These are phyloP conservation scores for Salix caprea DNA, from an alignment of 345 rosid species.

Conservation along the genomic window DNA sequence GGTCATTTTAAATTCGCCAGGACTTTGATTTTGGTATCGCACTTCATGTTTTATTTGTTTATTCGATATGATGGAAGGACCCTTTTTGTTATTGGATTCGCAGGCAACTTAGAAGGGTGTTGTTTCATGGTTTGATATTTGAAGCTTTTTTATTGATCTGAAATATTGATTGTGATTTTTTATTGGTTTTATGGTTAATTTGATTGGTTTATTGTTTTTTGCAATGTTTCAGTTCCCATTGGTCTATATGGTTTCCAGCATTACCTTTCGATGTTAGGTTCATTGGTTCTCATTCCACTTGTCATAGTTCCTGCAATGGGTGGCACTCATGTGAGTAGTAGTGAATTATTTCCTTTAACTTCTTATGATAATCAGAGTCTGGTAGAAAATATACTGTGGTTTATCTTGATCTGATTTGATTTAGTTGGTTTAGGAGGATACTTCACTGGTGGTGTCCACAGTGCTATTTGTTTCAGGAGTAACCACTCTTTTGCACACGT, in stretches of 20 bases:
- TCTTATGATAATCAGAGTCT: not conserved
- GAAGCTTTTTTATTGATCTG: not conserved
- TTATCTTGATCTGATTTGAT: conserved; percentile 33
- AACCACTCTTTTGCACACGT: conserved; percentile 80
- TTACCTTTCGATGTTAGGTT: conserved; percentile 83
- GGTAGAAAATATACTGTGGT: conserved; percentile 3
- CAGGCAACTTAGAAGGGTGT: not conserved
- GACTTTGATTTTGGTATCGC: not conserved
- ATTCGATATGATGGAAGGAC: not conserved
- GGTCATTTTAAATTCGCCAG: not conserved
- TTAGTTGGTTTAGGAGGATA: conserved; percentile 76
- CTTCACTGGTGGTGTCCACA: conserved; percentile 75
- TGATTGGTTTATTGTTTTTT: conserved; percentile 4
- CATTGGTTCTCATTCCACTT: conserved; percentile 81
- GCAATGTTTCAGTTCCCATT: conserved; percentile 70
- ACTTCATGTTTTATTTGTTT: not conserved
- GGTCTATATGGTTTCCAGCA: conserved; percentile 95
- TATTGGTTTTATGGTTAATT: conserved; percentile 2
- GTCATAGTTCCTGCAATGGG: conserved; percentile 99
- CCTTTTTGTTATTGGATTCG: not conserved
- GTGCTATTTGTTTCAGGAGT: conserved; percentile 85
- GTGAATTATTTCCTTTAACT: not conserved
- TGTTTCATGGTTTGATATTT: not conserved
- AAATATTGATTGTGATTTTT: not conserved
- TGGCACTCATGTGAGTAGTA: conserved; percentile 72